phyloP scores from a whole-genome alignment of 2,329 filamentous ascomycete species.

The Talaromyces sp. region DNA sequence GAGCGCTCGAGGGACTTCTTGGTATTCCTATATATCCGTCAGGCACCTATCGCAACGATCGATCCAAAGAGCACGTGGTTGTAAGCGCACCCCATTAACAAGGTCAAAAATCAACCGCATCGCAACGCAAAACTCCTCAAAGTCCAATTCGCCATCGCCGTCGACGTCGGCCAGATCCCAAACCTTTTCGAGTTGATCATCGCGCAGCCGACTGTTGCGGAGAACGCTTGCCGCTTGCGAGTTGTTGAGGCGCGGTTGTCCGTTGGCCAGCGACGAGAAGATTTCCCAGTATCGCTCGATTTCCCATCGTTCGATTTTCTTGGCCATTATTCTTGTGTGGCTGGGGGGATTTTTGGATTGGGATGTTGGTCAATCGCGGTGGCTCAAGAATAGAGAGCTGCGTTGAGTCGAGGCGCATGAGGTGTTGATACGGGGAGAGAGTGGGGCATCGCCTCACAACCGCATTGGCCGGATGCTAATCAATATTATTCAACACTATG shows the following conservation, averaged over 20 bases:
- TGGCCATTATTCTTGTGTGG: constrained; percentile 25
- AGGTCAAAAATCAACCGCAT: constrained; percentile 98
- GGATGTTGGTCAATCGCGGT: constrained; percentile 30
- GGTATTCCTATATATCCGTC: constrained; percentile 60
- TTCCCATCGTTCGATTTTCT: constrained; percentile 63
- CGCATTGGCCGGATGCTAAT: neutral
- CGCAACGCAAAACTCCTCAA: constrained; percentile 98
- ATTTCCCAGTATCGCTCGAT: constrained; percentile 77
- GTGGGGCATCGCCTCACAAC: neutral
- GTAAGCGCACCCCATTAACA: constrained; percentile 72
- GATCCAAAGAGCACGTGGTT: neutral
- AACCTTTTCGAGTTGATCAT: constrained; percentile 87
- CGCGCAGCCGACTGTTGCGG: constrained; percentile 65
- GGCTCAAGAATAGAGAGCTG: neutral
- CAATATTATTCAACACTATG: neutral
- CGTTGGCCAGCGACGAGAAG: constrained; percentile 62
- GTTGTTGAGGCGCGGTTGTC: constrained; percentile 61
- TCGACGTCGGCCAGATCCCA: constrained; percentile 98
- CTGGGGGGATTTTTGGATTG: constrained; percentile 46
- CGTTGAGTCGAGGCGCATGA: neutral
- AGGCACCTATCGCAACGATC: neutral
- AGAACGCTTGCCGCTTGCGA: constrained; percentile 64
- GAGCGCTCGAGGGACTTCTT: constrained; percentile 75
- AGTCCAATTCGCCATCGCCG: constrained; percentile 94
- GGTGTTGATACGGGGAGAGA: neutral